Conservation (phyloP, 2,329 filamentous ascomycete species). For the Diaporthe amygdali region DNA sequence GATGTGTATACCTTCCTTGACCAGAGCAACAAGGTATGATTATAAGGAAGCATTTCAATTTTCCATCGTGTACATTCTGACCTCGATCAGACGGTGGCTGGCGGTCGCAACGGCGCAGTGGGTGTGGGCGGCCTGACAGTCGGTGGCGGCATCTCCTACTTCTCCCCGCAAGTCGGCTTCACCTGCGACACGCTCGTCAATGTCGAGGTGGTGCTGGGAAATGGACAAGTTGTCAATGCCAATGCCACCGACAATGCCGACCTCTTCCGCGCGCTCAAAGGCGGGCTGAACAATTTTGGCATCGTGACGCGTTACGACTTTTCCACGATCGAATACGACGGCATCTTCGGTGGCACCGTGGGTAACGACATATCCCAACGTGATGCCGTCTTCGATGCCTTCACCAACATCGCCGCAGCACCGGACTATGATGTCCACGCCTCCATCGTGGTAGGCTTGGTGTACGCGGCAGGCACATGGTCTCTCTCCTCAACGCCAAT, state of each 20-base stretch:
- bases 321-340: not conserved
- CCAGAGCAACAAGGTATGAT: not conserved
- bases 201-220: constrained; percentile 12
- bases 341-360: not conserved
- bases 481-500: not conserved
- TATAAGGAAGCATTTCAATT: not conserved
- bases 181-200: constrained; percentile 15
- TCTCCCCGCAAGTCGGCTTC: constrained; percentile 15
- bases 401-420: constrained; percentile 1
- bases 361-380: constrained; percentile 5
- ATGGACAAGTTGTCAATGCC: constrained; percentile 48
- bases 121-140: constrained; percentile 16
- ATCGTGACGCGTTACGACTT: constrained; percentile 31
- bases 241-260: constrained; percentile 41
- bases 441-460: not conserved
- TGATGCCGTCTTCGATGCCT: constrained; percentile 9
- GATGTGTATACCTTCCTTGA: not conserved
- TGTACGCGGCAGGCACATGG: not conserved
- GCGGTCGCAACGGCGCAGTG: constrained; percentile 11
- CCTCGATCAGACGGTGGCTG: constrained; percentile 2
- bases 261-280: constrained; percentile 50
- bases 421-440: constrained; percentile 2
- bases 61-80: not conserved
- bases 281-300: constrained; percentile 50
- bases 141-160: constrained; percentile 18